phyloP scores from a whole-genome alignment of 345 rosid species.

The Dipteronia sinensis region DNA sequence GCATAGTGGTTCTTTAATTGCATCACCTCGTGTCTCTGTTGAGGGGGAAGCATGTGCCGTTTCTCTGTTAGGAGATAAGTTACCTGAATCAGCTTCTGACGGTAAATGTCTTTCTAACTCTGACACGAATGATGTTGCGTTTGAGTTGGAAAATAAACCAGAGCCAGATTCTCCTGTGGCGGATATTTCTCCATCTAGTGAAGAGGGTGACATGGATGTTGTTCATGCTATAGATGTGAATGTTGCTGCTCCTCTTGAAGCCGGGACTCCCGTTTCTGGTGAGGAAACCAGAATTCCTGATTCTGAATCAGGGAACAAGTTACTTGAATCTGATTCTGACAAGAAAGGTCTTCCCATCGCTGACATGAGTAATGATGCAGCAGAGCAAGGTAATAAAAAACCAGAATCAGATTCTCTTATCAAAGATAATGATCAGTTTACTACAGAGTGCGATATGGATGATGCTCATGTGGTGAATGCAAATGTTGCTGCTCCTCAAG shows the following conservation, averaged over 20 bases:
- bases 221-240: constrained; percentile 1
- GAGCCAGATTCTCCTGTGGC: constrained; percentile 19
- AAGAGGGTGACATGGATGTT: constrained; percentile 16
- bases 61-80: constrained; percentile 22
- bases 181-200: constrained; percentile 15
- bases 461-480: background rate
- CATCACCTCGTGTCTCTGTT: constrained; percentile 8
- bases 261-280: background rate
- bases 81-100: constrained; percentile 20
- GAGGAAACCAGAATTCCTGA: constrained; percentile 17
- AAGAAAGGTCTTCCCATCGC: constrained; percentile 4
- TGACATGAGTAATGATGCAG: constrained; percentile 5
- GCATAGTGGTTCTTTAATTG: constrained; percentile 27
- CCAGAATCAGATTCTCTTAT: constrained; percentile 5
- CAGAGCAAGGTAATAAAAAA: constrained; percentile 11
- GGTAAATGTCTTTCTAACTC: constrained; percentile 14
- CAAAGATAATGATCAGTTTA: background rate
- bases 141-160: constrained; percentile 12
- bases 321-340: constrained; percentile 23
- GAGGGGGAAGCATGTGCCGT: constrained; percentile 12
- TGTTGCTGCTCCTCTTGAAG: constrained; percentile 22
- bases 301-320: constrained; percentile 23
- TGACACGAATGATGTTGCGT: constrained; percentile 8
- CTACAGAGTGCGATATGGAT: background rate
- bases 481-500: constrained; percentile 23